These are phyloP conservation scores for Boechera retrofracta DNA, from an alignment of 345 rosid species.

Conservation along the genomic window DNA sequence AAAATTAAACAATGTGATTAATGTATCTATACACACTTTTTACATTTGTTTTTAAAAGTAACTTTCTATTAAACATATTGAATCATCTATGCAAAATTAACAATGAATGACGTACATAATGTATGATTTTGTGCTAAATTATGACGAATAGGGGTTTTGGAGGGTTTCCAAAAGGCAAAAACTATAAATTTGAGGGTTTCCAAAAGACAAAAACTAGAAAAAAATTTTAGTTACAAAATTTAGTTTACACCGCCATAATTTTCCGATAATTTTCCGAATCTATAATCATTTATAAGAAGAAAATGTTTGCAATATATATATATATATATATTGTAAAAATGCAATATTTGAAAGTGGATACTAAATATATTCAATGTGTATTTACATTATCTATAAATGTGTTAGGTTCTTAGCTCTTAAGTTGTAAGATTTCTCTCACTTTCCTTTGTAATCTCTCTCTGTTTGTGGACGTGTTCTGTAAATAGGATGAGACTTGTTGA, in stretches of 20 bases:
- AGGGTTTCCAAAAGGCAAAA: neutral
- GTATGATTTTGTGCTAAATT: neutral
- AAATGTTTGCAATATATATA: neutral
- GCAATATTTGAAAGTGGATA: neutral
- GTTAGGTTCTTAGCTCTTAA: too few species aligned
- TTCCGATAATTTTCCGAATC: neutral
- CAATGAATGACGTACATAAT: neutral
- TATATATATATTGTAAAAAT: too few species aligned
- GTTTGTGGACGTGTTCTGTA: too few species aligned
- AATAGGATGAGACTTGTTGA: too few species aligned
- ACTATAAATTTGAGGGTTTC: neutral
- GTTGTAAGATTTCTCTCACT: too few species aligned
- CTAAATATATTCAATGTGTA: neutral
- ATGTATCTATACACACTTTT: neutral
- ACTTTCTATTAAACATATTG: neutral
- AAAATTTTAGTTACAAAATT: neutral
- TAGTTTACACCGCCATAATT: neutral
- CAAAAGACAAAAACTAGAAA: neutral
- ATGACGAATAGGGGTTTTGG: neutral
- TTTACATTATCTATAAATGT: too few species aligned
- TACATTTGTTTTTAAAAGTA: neutral
- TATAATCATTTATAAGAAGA: neutral
- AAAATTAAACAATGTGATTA: neutral
- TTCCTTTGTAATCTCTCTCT: too few species aligned
- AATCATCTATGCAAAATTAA: neutral